Evolutionary conservation across 345 rosid species (phyloP).

Genomic region (Durio zibethinus): DNA sequence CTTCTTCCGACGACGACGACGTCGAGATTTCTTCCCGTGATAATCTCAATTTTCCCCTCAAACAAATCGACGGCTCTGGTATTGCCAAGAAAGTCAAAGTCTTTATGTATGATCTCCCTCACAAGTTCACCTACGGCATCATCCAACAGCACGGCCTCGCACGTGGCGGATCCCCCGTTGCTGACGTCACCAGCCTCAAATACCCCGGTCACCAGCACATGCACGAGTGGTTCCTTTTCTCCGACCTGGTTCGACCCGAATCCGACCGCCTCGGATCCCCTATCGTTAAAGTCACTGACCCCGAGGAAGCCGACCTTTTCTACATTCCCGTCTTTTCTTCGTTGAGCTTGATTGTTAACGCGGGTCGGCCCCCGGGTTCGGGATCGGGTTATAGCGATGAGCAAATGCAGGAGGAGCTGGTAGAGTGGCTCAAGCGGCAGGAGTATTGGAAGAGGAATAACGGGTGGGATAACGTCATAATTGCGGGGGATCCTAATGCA

Average conservation of each 20-base stretch:
- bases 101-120: constrained; percentile 85
- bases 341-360: constrained; percentile 69
- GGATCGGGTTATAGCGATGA: constrained; percentile 71
- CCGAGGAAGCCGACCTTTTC: constrained; percentile 82
- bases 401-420: constrained; percentile 74
- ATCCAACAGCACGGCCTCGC: constrained; percentile 73
- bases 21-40: constrained; percentile 17
- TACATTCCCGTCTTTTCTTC: constrained; percentile 88
- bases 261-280: constrained; percentile 65
- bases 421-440: constrained; percentile 79
- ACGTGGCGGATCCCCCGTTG: constrained; percentile 52
- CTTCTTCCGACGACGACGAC: constrained; percentile 23
- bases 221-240: constrained; percentile 93
- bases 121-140: constrained; percentile 68
- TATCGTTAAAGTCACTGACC: constrained; percentile 52
- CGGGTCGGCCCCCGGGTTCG: constrained; percentile 34
- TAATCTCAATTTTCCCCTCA: constrained; percentile 4
- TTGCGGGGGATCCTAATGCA: constrained; percentile 94
- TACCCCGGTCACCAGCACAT: constrained; percentile 99
- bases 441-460: constrained; percentile 73
- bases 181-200: constrained; percentile 45
- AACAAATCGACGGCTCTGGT: neutral
- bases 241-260: constrained; percentile 60
- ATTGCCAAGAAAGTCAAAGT: constrained; percentile 33
- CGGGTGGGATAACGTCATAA: constrained; percentile 77